Evolutionary conservation across 345 rosid genomes (phyloP).

Genomic region (Bruguiera gymnorhiza): DNA sequence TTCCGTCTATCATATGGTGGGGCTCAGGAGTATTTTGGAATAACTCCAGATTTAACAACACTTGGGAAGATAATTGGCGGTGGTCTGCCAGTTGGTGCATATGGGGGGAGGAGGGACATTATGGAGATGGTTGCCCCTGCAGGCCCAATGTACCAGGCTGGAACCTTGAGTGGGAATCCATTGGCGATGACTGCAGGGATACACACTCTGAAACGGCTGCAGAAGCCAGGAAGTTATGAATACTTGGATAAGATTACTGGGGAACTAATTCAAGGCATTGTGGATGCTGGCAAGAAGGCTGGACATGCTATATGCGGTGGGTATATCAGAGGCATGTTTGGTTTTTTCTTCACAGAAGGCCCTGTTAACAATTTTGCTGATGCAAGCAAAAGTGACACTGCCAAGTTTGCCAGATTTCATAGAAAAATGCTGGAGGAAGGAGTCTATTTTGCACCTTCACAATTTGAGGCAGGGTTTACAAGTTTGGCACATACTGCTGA

Average conservation of each 20-base stretch:
- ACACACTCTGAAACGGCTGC: slow-evolving; percentile 66
- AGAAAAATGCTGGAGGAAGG: slow-evolving; percentile 92
- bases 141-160: slow-evolving; percentile 98
- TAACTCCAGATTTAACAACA: slow-evolving; percentile 78
- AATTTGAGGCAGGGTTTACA: slow-evolving; percentile 95
- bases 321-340: slow-evolving; percentile 80
- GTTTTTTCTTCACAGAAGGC: slow-evolving; percentile 91
- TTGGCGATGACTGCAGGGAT: slow-evolving; percentile 95
- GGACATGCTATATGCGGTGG: slow-evolving; percentile 92
- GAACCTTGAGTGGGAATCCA: slow-evolving; percentile 94
- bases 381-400: slow-evolving; percentile 77
- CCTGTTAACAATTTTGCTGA: slow-evolving; percentile 75
- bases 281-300: slow-evolving; percentile 74
- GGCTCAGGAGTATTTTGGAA: slow-evolving; percentile 81
- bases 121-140: slow-evolving; percentile 99
- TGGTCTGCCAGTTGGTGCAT: slow-evolving; percentile 92
- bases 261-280: slow-evolving; percentile 60
- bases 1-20: slow-evolving; percentile 92
- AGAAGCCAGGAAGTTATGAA: slow-evolving; percentile 73
- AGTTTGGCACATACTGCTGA: slow-evolving; percentile 79
- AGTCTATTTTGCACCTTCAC: slow-evolving; percentile 95
- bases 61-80: slow-evolving; percentile 93
- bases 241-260: slow-evolving; percentile 68
- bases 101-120: slow-evolving; percentile 88
- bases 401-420: slow-evolving; percentile 71